phyloP scores from a whole-genome alignment of 1,139 yeast genomes.

The Yamadazyma spencermartinsiae region DNA sequence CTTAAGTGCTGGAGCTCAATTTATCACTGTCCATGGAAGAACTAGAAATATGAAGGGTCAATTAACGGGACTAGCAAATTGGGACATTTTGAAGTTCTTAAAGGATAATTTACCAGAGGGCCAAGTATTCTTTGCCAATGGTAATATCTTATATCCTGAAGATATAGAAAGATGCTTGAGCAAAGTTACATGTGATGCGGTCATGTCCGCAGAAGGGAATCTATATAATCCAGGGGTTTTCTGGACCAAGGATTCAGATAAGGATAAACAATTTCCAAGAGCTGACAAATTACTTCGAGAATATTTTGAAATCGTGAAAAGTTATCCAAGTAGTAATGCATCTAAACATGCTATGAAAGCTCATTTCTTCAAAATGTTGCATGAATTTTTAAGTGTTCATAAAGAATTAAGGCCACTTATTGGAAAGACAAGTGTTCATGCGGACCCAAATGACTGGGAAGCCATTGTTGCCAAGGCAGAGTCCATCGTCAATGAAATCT shows the following conservation, averaged over 20 bases:
- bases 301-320: conserved; percentile 80
- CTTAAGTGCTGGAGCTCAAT: conserved; percentile 93
- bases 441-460: conserved; percentile 63
- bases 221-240: conserved; percentile 92
- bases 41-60: conserved; percentile 98
- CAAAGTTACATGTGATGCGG: conserved; percentile 76
- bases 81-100: conserved; percentile 74
- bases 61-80: conserved; percentile 90
- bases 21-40: conserved; percentile 92
- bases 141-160: conserved; percentile 82
- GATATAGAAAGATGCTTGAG: conserved; percentile 71
- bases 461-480: conserved; percentile 70
- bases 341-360: conserved; percentile 85
- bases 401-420: conserved; percentile 75
- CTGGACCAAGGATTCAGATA: conserved; percentile 52
- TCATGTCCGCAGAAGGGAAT: conserved; percentile 97
- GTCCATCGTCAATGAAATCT: conserved; percentile 57
- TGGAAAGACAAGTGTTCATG: conserved; percentile 55
- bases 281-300: conserved; percentile 83
- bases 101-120: conserved; percentile 78
- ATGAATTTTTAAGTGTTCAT: conserved; percentile 73
- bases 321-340: conserved; percentile 62
- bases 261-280: conserved; percentile 75
- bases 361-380: conserved; percentile 83
- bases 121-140: conserved; percentile 91